These are phyloP conservation scores for Botryotinia globosa DNA, from an alignment of 2,329 filamentous ascomycete genomes.

Conservation along the genomic window DNA sequence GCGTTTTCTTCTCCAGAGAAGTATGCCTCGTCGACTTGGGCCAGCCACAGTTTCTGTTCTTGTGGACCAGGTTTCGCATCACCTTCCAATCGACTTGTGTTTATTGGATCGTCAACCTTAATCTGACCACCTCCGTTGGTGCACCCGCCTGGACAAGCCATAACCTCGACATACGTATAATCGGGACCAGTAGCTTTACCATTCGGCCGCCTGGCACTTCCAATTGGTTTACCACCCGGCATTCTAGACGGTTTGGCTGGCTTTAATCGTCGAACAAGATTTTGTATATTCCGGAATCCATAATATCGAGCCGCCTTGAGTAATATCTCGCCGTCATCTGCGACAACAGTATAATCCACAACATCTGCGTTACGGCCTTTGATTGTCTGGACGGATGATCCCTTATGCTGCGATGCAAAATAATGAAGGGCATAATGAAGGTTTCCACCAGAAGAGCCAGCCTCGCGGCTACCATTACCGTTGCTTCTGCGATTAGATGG, in stretches of 20 bases:
- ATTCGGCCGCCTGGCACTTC: conserved; percentile 51
- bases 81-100: conserved; percentile 49
- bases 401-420: conserved; percentile 67
- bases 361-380: conserved; percentile 89
- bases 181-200: conserved; percentile 56
- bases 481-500: conserved; percentile 44
- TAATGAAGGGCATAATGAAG: conserved; percentile 79
- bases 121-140: conserved; percentile 97
- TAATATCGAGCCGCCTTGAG: conserved; percentile 90
- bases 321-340: conserved; percentile 54
- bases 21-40: conserved; percentile 83
- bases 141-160: conserved; percentile 98
- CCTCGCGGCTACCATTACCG: conserved; percentile 49
- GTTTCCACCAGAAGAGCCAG: conserved; percentile 85
- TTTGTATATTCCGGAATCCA: conserved; percentile 97
- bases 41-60: conserved; percentile 84
- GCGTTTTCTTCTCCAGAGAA: conserved; percentile 66
- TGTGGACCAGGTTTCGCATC: conserved; percentile 62
- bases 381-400: conserved; percentile 66
- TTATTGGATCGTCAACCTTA: conserved; percentile 75
- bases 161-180: conserved; percentile 94
- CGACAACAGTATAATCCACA: conserved; percentile 73
- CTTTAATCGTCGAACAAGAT: conserved; percentile 88
- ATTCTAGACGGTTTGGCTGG: conserved; percentile 75
- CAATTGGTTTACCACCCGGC: conserved; percentile 67